Base-by-base conservation (phyloP, 345 rosid genomes). In the Trapa bicornis region DNA sequence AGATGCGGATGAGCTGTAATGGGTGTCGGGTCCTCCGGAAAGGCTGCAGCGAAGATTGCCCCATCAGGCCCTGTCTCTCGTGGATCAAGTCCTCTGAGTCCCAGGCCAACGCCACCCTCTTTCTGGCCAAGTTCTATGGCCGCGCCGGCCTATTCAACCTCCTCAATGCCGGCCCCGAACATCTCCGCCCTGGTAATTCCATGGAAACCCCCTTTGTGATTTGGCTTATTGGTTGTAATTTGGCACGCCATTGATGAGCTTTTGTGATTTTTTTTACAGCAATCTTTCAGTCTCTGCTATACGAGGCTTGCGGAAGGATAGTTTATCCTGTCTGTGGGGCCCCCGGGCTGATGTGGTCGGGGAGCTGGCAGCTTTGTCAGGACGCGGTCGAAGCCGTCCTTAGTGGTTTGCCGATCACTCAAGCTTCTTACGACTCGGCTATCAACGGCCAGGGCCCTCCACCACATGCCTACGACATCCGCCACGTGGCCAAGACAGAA, bases 61-160 rank as follows among this genome's bases (percentile, higher is more conserved):
- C 77, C 68, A 85, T 91, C 64, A 76, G 88, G 68, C 96, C 93
- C 16, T 86, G 93, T 58, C 83, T 91, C 52, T 84, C 79, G 33
- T 91, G 97, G 97, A 86, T 91, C 72, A 76, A 72, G 17, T 72
- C 73, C 65, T 73, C 92, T 8, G 82, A 87, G 56, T 82, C 88
- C 0, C 97, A 91, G 64, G 86, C 91, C 54, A 85, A 86, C 74
- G 96, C 96, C 53, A 91, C 97, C 39, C 84, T 88, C 41, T 91
- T 91, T 68, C 97, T 91, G 15, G 96, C 96, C 67, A 91, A 91
- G 80, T 91, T 86, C 74, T 91, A 91, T 61, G 97, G 97, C 57
- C 96, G 97, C 50, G 87, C 97, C 10, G 97, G 93, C 14, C 88
- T 91, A 57, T 69, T 91, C 81, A 88, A 91, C 64, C 97, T 88